A percentile compares a stretch with the other conserved stretches of the same genome.
phyloP scores from a whole-genome alignment of 2,329 filamentous ascomycete species.

The Xylaria sp. region DNA sequence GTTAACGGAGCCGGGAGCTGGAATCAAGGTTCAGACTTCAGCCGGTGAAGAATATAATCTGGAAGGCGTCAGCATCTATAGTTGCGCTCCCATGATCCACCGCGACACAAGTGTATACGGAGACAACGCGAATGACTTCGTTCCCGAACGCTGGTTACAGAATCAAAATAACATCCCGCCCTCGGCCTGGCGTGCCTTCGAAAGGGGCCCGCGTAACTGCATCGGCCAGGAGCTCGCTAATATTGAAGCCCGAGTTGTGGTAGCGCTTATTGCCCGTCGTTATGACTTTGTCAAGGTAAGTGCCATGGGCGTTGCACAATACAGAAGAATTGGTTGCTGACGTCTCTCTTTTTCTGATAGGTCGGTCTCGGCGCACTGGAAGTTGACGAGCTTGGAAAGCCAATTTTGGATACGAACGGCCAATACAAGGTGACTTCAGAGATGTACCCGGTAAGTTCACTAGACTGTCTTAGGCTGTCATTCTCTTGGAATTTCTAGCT shows the following conservation, averaged over 20 bases:
- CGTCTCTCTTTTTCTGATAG: too few relatives aligned
- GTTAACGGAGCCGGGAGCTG: constrained; percentile 24
- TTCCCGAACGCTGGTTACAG: constrained; percentile 25
- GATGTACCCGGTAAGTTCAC: too few relatives aligned
- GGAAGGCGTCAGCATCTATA: constrained; percentile 37
- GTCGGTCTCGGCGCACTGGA: too few relatives aligned
- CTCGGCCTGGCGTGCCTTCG: constrained; percentile 24
- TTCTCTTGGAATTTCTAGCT: too few relatives aligned
- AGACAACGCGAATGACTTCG: constrained; percentile 24
- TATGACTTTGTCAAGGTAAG: constrained; percentile 27
- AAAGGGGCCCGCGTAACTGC: constrained; percentile 21
- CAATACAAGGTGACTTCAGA: too few relatives aligned
- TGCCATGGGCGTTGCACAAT: too few relatives aligned
- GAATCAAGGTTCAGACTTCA: constrained; percentile 34
- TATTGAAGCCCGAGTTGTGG: constrained; percentile 15
- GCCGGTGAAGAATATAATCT: constrained; percentile 32
- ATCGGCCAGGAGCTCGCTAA: constrained; percentile 22
- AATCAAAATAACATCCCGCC: neutral
- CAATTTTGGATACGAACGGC: too few relatives aligned
- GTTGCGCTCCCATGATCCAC: constrained; percentile 21
- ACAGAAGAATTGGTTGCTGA: too few relatives aligned
- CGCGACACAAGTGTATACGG: constrained; percentile 27
- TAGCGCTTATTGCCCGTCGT: constrained; percentile 10
- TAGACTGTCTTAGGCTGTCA: too few relatives aligned
- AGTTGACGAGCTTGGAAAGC: too few relatives aligned